Evolutionary conservation across 2,329 filamentous ascomycete genomes (phyloP).

Genomic region (Calonectria montana): DNA sequence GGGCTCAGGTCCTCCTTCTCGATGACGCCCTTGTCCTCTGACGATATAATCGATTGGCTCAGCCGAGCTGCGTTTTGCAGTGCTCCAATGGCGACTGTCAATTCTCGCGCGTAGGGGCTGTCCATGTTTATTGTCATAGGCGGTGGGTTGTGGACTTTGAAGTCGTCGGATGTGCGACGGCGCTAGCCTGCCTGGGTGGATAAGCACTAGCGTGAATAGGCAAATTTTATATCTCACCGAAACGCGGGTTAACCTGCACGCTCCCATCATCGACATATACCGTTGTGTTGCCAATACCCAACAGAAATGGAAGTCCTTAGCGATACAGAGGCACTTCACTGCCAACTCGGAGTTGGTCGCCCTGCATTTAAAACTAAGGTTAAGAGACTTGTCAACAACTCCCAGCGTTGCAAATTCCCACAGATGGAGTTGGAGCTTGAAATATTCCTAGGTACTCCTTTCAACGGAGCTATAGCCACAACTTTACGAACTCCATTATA

Average conservation of each 20-base stretch:
- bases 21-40: conserved; percentile 61
- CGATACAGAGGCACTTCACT: too few species aligned
- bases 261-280: conserved; percentile 36
- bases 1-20: conserved; percentile 67
- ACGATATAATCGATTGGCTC: conserved; percentile 60
- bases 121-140: conserved; percentile 48
- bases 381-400: too few species aligned
- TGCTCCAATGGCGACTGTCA: conserved; percentile 56
- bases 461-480: too few species aligned
- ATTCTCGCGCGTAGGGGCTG: conserved; percentile 55
- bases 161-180: neutral
- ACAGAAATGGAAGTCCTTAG: too few species aligned
- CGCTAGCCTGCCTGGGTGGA: neutral
- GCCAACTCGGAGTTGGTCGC: too few species aligned
- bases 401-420: too few species aligned
- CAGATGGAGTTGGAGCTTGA: too few species aligned
- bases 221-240: neutral
- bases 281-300: too few species aligned
- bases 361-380: too few species aligned
- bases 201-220: neutral
- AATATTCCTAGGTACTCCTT: too few species aligned
- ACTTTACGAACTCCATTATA: too few species aligned
- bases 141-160: conserved; percentile 20
- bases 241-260: neutral
- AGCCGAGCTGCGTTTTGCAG: conserved; percentile 59